Conservation (phyloP, 257 asterid species). For the Plantago elongata region DNA sequence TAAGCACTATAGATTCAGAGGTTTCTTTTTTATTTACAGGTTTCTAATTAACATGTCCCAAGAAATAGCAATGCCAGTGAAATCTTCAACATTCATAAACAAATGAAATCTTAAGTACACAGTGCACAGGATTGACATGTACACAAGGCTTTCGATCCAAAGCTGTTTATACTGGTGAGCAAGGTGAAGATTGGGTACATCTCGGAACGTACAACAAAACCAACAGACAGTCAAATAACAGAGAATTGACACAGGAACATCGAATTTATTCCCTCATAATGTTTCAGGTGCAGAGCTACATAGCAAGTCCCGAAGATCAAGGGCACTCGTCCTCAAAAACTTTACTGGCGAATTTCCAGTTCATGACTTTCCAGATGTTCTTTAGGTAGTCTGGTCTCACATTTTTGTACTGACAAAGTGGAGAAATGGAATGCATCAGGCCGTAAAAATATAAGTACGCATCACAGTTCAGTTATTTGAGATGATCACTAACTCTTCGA, state of each 20-base stretch:
- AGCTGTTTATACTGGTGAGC: not conserved
- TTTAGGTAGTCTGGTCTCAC: slow-evolving; percentile 55
- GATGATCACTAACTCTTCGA: not conserved
- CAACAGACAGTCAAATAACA: slow-evolving; percentile 8
- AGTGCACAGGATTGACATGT: no score
- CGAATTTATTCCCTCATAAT: slow-evolving; percentile 22
- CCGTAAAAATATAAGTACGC: no score
- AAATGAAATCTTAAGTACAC: no score
- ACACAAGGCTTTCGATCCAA: no score
- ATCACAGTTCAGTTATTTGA: not conserved
- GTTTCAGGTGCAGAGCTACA: slow-evolving; percentile 7
- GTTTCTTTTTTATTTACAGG: no score
- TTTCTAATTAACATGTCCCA: no score
- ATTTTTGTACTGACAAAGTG: slow-evolving; percentile 64
- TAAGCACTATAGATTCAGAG: no score
- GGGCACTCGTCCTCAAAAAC: slow-evolving; percentile 41
- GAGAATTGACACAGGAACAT: slow-evolving; percentile 4
- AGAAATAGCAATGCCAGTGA: no score
- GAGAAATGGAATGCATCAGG: not conserved
- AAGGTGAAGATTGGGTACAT: not conserved
- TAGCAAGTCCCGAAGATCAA: not conserved
- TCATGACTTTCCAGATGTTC: slow-evolving; percentile 62
- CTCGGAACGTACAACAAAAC: not conserved
- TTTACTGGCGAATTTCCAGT: slow-evolving; percentile 61
- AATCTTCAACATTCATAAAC: no score